These are phyloP conservation scores for Talaromyces liani DNA, from an alignment of 495 filamentous ascomycete species.

Conservation along the genomic window DNA sequence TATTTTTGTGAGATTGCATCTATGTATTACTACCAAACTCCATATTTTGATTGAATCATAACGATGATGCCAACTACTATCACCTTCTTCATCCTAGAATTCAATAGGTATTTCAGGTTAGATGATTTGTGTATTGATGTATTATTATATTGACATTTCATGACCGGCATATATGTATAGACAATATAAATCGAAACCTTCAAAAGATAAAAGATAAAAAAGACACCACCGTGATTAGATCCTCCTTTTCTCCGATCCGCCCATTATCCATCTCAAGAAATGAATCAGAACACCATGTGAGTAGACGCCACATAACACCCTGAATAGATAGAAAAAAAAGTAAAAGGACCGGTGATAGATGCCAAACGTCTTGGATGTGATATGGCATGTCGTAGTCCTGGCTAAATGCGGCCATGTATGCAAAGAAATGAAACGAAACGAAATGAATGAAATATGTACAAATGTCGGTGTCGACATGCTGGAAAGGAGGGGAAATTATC, in stretches of 20 bases:
- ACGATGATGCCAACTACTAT: background rate
- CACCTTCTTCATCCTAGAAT: background rate
- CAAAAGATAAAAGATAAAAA: background rate
- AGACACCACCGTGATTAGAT: background rate
- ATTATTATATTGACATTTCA: background rate
- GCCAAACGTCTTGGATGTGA: background rate
- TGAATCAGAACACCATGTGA: background rate
- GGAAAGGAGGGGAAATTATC: background rate
- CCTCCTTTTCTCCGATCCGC: background rate
- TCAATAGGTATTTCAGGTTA: too few species aligned
- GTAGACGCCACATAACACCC: background rate
- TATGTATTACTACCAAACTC: background rate
- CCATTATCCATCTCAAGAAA: background rate
- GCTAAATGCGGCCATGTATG: too few species aligned
- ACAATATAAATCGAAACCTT: background rate
- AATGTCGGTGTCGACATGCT: background rate
- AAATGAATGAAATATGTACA: background rate
- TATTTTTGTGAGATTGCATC: background rate
- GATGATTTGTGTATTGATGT: background rate
- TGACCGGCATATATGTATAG: constrained; percentile 1
- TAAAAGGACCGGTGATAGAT: background rate
- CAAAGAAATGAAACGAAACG: background rate
- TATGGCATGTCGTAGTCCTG: background rate
- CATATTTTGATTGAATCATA: background rate
- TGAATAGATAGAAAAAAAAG: background rate